Evolutionary conservation across 192 early-diverging fungal genomes (phyloP).

Genomic region (Coemansia sp.): DNA sequence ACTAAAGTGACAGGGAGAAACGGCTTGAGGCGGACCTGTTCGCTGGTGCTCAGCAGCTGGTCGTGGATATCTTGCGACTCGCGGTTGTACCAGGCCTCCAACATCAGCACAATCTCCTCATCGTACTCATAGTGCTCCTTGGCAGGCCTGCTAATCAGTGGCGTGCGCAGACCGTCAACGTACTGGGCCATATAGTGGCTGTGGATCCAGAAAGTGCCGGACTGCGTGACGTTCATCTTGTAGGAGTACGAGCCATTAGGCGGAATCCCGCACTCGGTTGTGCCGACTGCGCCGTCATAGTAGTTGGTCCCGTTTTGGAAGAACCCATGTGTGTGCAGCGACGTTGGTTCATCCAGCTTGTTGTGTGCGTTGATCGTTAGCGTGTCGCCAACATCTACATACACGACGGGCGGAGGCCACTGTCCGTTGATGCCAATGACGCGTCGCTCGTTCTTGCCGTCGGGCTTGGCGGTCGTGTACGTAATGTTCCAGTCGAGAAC

Average conservation of each 20-base stretch:
- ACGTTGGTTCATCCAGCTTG: constrained; percentile 58
- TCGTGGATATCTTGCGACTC: constrained; percentile 54
- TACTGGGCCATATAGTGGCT: constrained; percentile 70
- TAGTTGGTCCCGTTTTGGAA: constrained; percentile 71
- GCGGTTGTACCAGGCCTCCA: constrained; percentile 73
- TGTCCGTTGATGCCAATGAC: constrained; percentile 65
- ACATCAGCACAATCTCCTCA: constrained; percentile 61
- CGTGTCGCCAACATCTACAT: constrained; percentile 29
- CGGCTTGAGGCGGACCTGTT: constrained; percentile 19
- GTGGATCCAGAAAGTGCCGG: constrained; percentile 86
- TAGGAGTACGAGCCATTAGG: constrained; percentile 64
- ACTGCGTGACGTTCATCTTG: constrained; percentile 61
- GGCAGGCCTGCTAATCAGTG: constrained; percentile 67
- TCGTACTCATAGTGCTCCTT: constrained; percentile 61
- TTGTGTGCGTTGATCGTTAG: constrained; percentile 54
- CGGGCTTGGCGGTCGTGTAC: constrained; percentile 63
- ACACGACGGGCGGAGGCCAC: constrained; percentile 58
- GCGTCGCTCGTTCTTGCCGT: constrained; percentile 61
- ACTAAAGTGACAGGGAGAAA: constrained; percentile 50
- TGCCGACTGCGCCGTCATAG: constrained; percentile 66
- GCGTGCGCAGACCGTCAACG: constrained; percentile 73
- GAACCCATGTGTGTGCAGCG: constrained; percentile 75
- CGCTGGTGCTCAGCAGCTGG: constrained; percentile 58
- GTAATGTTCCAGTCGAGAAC: constrained; percentile 66
- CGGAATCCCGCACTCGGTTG: constrained; percentile 75